A percentile compares a stretch with the other conserved stretches of the same genome.
Evolutionary conservation across 225 moss, liverwort and hornwort genomes (phyloP).

Genomic region (Lunularia cruciata): DNA sequence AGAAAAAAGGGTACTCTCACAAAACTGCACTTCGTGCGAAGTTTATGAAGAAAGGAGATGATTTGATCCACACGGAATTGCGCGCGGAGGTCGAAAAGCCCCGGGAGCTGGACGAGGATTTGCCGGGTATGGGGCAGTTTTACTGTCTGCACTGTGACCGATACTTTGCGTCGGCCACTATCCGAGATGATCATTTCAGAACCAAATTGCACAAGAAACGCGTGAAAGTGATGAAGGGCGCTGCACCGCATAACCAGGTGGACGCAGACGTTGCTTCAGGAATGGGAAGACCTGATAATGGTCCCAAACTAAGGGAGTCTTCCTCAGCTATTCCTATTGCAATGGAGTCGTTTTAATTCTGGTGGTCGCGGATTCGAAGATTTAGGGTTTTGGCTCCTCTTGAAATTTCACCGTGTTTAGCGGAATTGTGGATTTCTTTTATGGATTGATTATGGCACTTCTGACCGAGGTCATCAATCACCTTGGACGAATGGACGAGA

Average conservation of each 20-base stretch:
- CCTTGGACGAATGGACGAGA: slow-evolving; percentile 84
- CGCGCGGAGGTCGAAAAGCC: slow-evolving; percentile 59
- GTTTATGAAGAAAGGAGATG: slow-evolving; percentile 91
- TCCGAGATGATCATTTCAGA: slow-evolving; percentile 81
- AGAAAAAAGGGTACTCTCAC: slow-evolving; percentile 95
- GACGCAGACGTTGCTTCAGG: slow-evolving; percentile 91
- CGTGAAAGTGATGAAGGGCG: slow-evolving; percentile 82
- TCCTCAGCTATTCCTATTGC: slow-evolving; percentile 33
- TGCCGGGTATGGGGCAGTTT: slow-evolving; percentile 83
- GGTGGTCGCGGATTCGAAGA: slow-evolving; percentile 7
- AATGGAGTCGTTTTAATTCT: slow-evolving; percentile 14
- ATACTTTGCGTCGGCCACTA: slow-evolving; percentile 66
- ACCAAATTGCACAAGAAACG: slow-evolving; percentile 71
- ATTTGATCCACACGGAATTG: slow-evolving; percentile 80
- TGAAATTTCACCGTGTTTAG: not conserved
- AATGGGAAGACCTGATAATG: slow-evolving; percentile 88
- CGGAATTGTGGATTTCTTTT: too few species aligned
- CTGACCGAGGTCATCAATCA: too few species aligned
- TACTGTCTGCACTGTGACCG: slow-evolving; percentile 97
- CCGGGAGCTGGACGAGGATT: slow-evolving; percentile 64
- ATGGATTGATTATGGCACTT: too few species aligned
- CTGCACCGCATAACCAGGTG: slow-evolving; percentile 75
- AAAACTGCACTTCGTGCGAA: slow-evolving; percentile 85
- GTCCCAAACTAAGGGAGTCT: slow-evolving; percentile 53
- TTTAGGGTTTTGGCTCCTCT: not conserved